phyloP scores from a whole-genome alignment of 1,284 basidiomycete species.

The Singerocomus inundabilis region DNA sequence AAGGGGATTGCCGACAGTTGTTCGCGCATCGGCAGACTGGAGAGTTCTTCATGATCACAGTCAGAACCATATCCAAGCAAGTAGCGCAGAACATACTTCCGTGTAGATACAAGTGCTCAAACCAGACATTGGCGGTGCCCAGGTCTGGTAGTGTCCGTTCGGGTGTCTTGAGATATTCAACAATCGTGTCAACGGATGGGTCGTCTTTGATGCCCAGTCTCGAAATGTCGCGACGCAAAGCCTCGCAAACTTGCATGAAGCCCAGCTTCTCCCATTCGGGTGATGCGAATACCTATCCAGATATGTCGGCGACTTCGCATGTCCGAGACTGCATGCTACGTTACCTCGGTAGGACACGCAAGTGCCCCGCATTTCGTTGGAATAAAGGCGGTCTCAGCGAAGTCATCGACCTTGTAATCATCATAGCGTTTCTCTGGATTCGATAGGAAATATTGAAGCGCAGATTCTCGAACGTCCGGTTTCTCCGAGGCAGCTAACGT shows the following conservation, averaged over 20 bases:
- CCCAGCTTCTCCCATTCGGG: slow-evolving; percentile 22
- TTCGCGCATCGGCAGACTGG: slow-evolving; percentile 3
- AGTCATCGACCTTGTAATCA: slow-evolving; percentile 19
- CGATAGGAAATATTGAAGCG: slow-evolving; percentile 18
- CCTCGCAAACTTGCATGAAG: slow-evolving; percentile 16
- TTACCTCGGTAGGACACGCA: slow-evolving; percentile 14
- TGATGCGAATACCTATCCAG: slow-evolving; percentile 20
- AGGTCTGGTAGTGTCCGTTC: slow-evolving; percentile 2
- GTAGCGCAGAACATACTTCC: slow-evolving; percentile 16
- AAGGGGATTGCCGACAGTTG: slow-evolving; percentile 11
- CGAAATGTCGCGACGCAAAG: background rate
- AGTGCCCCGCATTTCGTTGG: slow-evolving; percentile 14
- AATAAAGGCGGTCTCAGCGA: slow-evolving; percentile 16
- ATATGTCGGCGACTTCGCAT: background rate
- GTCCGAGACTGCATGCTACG: background rate
- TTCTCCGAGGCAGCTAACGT: slow-evolving; percentile 13
- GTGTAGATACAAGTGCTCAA: slow-evolving; percentile 14
- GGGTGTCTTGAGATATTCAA: slow-evolving; percentile 10
- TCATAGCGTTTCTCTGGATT: slow-evolving; percentile 19
- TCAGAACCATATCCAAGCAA: slow-evolving; percentile 1
- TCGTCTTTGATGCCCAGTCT: slow-evolving; percentile 21
- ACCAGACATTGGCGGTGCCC: slow-evolving; percentile 14
- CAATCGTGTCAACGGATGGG: slow-evolving; percentile 16
- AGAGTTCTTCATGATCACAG: slow-evolving; percentile 3
- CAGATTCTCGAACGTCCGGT: slow-evolving; percentile 2